Percentiles rank a stretch among this genome's conserved stretches.
These are phyloP conservation scores for Schizophyllum commune DNA, from an alignment of 1,284 basidiomycete genomes.

Conservation along the genomic window DNA sequence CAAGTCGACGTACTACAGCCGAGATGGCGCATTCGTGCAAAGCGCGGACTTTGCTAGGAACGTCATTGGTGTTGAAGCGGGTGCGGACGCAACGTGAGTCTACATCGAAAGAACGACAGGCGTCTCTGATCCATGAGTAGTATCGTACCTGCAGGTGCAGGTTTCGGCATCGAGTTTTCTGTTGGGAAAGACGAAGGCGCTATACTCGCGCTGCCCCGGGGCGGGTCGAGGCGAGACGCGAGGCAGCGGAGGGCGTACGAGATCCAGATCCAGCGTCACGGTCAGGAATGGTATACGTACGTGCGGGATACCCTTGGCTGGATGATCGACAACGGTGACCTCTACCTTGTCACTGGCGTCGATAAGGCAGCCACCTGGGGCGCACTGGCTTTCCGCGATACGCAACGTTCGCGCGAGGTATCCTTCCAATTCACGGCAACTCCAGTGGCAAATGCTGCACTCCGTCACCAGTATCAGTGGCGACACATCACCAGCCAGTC, in stretches of 20 bases:
- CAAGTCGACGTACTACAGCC: not conserved
- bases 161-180: not conserved
- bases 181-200: not conserved
- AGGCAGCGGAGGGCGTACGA: not conserved
- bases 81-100: not conserved
- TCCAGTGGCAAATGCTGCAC: not conserved
- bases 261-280: not conserved
- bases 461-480: not conserved
- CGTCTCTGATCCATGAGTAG: not conserved
- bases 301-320: slow-evolving; percentile 1
- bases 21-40: not conserved
- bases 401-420: not conserved
- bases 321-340: slow-evolving; percentile 2
- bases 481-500: not conserved
- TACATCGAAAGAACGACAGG: not conserved
- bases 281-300: slow-evolving; percentile 5
- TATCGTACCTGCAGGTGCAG: not conserved
- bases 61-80: not conserved
- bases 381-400: slow-evolving; percentile 4
- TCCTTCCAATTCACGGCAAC: slow-evolving; percentile 3
- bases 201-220: not conserved
- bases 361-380: slow-evolving; percentile 5
- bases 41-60: not conserved
- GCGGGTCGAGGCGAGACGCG: not conserved
- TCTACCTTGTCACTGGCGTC: slow-evolving; percentile 8